Conservation (phyloP, 495 filamentous ascomycete species). For the Penicillium egyptiacum region DNA sequence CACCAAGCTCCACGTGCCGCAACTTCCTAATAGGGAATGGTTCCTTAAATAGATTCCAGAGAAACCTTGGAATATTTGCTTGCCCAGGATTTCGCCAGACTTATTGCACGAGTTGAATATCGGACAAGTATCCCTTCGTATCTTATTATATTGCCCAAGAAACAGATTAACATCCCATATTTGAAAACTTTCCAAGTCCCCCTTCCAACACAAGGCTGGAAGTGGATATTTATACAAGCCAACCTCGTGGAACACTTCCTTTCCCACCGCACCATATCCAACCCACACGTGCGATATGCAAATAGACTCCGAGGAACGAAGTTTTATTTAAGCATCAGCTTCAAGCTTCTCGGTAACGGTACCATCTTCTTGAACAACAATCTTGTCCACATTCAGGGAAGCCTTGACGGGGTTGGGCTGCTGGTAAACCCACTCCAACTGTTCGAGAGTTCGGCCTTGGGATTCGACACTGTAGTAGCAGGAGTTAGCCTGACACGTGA, state of each 20-base stretch:
- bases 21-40: no score
- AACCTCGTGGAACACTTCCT: not conserved
- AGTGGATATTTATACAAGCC: not conserved
- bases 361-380: slow-evolving; percentile 53
- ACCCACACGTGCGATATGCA: not conserved
- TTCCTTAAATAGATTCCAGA: no score
- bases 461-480: slow-evolving; percentile 56
- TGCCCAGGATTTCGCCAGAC: not conserved
- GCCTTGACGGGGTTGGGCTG: slow-evolving; percentile 58
- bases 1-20: no score
- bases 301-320: not conserved
- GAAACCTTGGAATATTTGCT: no score
- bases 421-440: slow-evolving; percentile 68
- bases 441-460: slow-evolving; percentile 68
- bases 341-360: slow-evolving; percentile 56
- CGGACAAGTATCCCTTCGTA: not conserved
- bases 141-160: slow-evolving; percentile 1
- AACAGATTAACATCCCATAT: not conserved
- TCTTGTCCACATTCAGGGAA: slow-evolving; percentile 56
- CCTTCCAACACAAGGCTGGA: not conserved
- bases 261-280: not conserved
- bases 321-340: slow-evolving; percentile 49
- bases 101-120: not conserved
- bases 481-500: not conserved
- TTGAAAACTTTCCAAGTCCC: not conserved